Evolutionary conservation across 2,329 filamentous ascomycete species (phyloP), one percentile per base, ranked within the genome.

Genomic region (Arachnopeziza araneosa): DNA sequence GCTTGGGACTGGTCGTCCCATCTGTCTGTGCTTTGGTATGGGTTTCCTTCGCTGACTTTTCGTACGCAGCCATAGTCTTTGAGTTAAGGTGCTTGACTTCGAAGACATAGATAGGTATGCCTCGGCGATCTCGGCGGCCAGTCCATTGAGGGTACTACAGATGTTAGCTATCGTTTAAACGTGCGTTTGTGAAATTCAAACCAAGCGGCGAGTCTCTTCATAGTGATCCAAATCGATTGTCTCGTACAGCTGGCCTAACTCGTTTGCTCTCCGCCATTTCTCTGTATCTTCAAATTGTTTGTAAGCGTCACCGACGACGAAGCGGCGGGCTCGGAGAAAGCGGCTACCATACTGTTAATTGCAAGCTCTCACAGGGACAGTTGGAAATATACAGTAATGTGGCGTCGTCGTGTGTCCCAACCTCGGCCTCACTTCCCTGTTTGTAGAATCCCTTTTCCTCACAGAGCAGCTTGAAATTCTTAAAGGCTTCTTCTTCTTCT

Each of bases 121-220:
- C 93, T 67, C 92, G 89, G 68, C 86, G 89, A 76, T 97, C 93
- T 67, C 93, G 85, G 66, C 92, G 89, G 58, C 93, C 93, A 22
- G 91, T 96, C 90, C 92, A 97, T 84, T 96, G 91, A 24, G 93
- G 92, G 72, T 96, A 96, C 89, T 93, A 69, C 9, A 26, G 24
- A 30, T n/a, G 52, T 54, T 44, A 44, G 36, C 36, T 4, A 44
- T 6, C 17, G 17, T 44, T 12, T 12, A 44, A 44, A 44, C 36
- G 57, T 55, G 24, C 32, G 63, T 54, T 60, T 56, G 57, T 58
- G 63, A 24, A 17, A 32, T 32, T 74, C 79, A 67, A 75, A 93
- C 90, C 78, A 97, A 80, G 66, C 85, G 81, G 60, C 89, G 82
- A 63, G 90, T 89, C 70, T 89, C 81, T 75, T 96, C 91, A 72